Base-by-base conservation (phyloP, 129 eudicot genomes). In the Artemisia argyi region DNA sequence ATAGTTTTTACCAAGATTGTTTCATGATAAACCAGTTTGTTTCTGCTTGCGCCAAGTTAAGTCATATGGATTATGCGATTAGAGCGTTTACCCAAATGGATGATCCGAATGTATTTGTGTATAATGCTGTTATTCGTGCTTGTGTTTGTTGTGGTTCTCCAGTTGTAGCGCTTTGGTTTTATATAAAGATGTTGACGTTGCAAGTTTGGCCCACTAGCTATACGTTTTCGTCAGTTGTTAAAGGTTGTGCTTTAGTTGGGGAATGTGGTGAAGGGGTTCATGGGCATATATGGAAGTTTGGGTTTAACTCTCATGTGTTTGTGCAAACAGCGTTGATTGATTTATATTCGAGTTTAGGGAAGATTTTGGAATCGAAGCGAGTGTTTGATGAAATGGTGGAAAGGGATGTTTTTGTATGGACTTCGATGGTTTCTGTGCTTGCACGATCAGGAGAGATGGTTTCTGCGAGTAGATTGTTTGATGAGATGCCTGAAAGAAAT, bases 241-340 rank as follows among this genome's bases (percentile, higher is more conserved):
- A 92, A 69, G 80, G 86, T 22, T 92, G 95, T 76, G 59, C 76
- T 44, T 58, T 78, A 35, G 19, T 77, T 1, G 51, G 76, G 66
- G 61, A 55, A 35, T 39, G 80, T 22, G 98, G 98, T 52, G 81
- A 84, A 76, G 81, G 83, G 50, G 59, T 89, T 83, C 88, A 89
- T 51, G 84, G 81, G 46, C 95, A 92, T 50, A 73, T 85, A 68
- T 85, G 88, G 89, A 89, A 66, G 75, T 71, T 49, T 76, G 98
- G 98, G 65, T 85, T 87, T 61, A 82, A 58, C 5, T 66, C 80
- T 46, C 84, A 85, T 68, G 75, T 85, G 13, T 86, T 71, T 78
- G 85, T 92, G 74, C 94, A 82, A 65, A 92, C 96, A 53, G 81
- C 91, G 4, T 76, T 89, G 77, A 79, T 89, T 65, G 96, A 92